Conservation (phyloP, 192 early-diverging fungal genomes). For the Podila minutissima region DNA sequence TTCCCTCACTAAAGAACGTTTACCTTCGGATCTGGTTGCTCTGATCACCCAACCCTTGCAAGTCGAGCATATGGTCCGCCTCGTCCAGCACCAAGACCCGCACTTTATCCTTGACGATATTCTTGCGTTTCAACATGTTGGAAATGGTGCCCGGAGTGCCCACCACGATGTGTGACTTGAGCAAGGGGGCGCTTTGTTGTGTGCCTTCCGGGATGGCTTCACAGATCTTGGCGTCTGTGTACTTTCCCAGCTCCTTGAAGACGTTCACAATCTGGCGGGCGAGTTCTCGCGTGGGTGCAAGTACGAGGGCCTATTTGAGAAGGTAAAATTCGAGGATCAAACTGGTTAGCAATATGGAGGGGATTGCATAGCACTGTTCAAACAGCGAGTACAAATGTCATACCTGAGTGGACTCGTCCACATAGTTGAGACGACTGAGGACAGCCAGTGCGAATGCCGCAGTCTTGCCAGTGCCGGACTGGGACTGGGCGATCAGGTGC, state of each 20-base stretch:
- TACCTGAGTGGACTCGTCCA: constrained; percentile 68
- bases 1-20: neutral
- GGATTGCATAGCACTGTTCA: neutral
- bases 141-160: constrained; percentile 94
- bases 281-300: constrained; percentile 93
- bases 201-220: constrained; percentile 77
- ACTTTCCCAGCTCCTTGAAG: constrained; percentile 87
- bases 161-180: constrained; percentile 83
- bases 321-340: neutral
- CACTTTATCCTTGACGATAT: constrained; percentile 62
- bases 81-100: constrained; percentile 94
- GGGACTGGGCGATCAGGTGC: constrained; percentile 58
- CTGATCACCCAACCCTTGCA: constrained; percentile 83
- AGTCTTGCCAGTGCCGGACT: constrained; percentile 54
- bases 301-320: constrained; percentile 72
- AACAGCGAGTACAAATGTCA: neutral
- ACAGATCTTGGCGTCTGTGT: constrained; percentile 68
- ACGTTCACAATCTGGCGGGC: constrained; percentile 93
- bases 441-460: constrained; percentile 56
- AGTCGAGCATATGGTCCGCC: constrained; percentile 96
- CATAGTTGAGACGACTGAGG: constrained; percentile 35
- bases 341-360: neutral
- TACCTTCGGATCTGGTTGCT: constrained; percentile 83
- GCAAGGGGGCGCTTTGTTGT: neutral
- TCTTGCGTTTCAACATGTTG: constrained; percentile 71